phyloP scores from a whole-genome alignment of 2,329 filamentous ascomycete genomes.

The Cryphonectria japonica region DNA sequence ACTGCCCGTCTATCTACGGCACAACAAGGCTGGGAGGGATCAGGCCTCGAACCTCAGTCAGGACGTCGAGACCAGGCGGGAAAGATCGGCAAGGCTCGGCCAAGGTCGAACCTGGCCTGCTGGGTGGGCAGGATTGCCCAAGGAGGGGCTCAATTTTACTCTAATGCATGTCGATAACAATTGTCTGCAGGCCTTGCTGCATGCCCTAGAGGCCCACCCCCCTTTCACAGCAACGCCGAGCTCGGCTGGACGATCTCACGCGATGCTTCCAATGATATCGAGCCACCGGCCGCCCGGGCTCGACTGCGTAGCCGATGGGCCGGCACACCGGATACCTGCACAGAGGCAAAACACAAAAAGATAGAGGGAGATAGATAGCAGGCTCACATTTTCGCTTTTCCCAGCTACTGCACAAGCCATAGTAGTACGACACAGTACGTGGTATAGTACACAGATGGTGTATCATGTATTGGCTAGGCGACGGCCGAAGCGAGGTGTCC shows the following conservation, averaged over 20 bases:
- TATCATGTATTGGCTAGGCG: too few species aligned
- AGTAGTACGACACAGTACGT: not conserved
- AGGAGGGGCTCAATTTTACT: not conserved
- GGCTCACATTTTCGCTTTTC: too few species aligned
- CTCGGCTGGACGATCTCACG: not conserved
- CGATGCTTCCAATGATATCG: not conserved
- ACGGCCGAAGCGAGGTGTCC: not conserved
- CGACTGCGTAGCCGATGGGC: not conserved
- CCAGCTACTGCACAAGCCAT: too few species aligned
- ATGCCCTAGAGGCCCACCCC: not conserved
- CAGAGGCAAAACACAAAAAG: not conserved
- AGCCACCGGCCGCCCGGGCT: not conserved
- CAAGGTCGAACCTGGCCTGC: not conserved
- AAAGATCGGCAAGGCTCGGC: not conserved
- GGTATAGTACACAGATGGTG: too few species aligned
- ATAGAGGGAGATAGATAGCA: too few species aligned
- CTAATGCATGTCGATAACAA: not conserved
- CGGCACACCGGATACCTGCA: not conserved
- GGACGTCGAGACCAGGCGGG: not conserved
- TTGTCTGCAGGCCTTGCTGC: not conserved
- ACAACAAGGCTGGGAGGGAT: slow-evolving; percentile 1
- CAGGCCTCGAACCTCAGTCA: not conserved
- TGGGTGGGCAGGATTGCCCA: not conserved
- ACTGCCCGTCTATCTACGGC: not conserved
- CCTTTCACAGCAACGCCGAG: not conserved